phyloP scores from a whole-genome alignment of 352 stramenopile genomes.

The Phytophthora crassamura region DNA sequence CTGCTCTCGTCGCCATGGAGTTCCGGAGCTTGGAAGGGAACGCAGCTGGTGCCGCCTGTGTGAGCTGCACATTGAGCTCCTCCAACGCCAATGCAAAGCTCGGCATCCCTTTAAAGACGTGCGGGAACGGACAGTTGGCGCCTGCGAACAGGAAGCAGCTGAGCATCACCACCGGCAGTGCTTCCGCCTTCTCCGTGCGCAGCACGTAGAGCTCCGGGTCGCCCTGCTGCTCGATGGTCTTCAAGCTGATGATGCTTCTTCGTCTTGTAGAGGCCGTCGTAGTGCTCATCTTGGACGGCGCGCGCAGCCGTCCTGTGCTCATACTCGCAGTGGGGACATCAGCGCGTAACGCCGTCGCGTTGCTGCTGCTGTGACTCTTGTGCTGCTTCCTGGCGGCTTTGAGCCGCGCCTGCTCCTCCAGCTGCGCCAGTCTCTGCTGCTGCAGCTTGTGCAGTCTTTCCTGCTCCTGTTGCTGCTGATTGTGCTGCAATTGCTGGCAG shows the following conservation, averaged over 20 bases:
- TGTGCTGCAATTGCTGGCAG: slow-evolving; percentile 48
- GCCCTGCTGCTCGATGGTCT: slow-evolving; percentile 25
- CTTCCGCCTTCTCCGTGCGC: slow-evolving; percentile 41
- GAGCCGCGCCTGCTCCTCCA: slow-evolving; percentile 21
- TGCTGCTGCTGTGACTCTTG: slow-evolving; percentile 24
- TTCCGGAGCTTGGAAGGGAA: slow-evolving; percentile 78
- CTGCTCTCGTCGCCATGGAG: slow-evolving; percentile 56
- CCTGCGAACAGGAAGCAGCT: slow-evolving; percentile 76
- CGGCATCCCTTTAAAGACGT: slow-evolving; percentile 69
- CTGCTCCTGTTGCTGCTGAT: slow-evolving; percentile 25
- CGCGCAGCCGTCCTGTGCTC: slow-evolving; percentile 19
- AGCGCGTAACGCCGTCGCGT: neutral
- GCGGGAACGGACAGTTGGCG: slow-evolving; percentile 76
- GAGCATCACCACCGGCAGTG: slow-evolving; percentile 63
- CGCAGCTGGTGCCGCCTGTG: slow-evolving; percentile 43
- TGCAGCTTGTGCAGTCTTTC: slow-evolving; percentile 28
- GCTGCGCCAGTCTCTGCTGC: slow-evolving; percentile 30
- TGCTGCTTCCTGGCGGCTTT: slow-evolving; percentile 27
- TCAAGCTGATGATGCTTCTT: slow-evolving; percentile 26
- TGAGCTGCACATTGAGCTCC: slow-evolving; percentile 72
- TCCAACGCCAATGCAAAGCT: slow-evolving; percentile 77
- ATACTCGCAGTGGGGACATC: slow-evolving; percentile 19
- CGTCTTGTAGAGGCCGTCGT: slow-evolving; percentile 10
- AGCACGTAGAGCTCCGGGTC: slow-evolving; percentile 34
- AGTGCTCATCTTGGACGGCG: slow-evolving; percentile 8